A percentile compares a stretch with the other conserved stretches of the same genome.
Conservation (phyloP, 163 green algal species). For the Scenedesmus sp. region DNA sequence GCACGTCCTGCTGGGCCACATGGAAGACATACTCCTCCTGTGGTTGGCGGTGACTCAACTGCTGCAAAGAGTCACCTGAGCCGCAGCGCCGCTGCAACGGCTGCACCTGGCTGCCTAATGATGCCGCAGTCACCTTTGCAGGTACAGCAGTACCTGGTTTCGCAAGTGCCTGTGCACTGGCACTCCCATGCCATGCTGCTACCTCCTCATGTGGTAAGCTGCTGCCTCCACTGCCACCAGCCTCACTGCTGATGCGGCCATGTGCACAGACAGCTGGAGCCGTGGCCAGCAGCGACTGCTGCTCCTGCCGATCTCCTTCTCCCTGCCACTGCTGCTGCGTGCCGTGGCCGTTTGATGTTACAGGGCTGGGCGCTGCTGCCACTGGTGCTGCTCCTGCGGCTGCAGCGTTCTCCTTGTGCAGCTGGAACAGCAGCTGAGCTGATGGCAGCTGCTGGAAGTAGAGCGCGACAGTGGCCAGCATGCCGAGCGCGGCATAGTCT, state of each 20-base stretch:
- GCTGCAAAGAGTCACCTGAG: background rate
- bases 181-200: background rate
- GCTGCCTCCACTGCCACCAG: background rate
- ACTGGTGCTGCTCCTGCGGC: background rate
- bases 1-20: background rate
- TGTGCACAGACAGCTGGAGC: background rate
- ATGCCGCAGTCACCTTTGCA: background rate
- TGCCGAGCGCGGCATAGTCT: slow-evolving; percentile 56
- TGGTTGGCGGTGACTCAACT: background rate
- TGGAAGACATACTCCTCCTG: slow-evolving; percentile 15
- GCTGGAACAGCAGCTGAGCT: slow-evolving; percentile 54
- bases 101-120: background rate
- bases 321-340: background rate
- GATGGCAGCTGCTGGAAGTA: slow-evolving; percentile 69
- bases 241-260: background rate
- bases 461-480: slow-evolving; percentile 61
- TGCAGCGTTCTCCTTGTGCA: slow-evolving; percentile 13
- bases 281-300: slow-evolving; percentile 4
- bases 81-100: background rate
- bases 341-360: background rate
- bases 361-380: background rate
- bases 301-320: background rate
- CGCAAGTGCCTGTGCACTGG: background rate
- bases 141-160: background rate
- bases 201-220: background rate